phyloP scores from a whole-genome alignment of 805 yeast genomes.

The Ogataea sp. region DNA sequence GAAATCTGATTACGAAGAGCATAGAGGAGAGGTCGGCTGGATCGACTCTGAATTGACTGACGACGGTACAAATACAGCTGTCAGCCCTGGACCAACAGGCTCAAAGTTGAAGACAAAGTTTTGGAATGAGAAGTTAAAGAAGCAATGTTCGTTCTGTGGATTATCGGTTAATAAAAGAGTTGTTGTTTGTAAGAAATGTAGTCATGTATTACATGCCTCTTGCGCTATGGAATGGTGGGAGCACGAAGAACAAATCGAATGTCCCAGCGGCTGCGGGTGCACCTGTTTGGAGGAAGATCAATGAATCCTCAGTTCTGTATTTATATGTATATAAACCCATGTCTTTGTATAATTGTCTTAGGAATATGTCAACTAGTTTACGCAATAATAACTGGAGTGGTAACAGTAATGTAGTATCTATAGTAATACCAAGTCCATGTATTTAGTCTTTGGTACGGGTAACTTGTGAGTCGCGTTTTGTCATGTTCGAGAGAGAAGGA shows the following conservation, averaged over 20 bases:
- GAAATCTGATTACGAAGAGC: slow-evolving; percentile 9
- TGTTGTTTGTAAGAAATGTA: slow-evolving; percentile 65
- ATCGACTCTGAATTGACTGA: slow-evolving; percentile 11
- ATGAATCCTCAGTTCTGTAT: too few relatives aligned
- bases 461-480: too few relatives aligned
- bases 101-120: not conserved
- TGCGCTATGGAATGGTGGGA: slow-evolving; percentile 85
- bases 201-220: slow-evolving; percentile 67
- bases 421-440: too few relatives aligned
- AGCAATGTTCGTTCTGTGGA: slow-evolving; percentile 61
- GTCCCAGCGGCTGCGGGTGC: slow-evolving; percentile 88
- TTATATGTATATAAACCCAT: too few relatives aligned
- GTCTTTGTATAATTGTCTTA: too few relatives aligned
- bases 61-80: too few relatives aligned
- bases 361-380: too few relatives aligned
- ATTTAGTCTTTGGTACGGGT: too few relatives aligned
- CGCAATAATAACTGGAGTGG: too few relatives aligned
- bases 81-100: not conserved
- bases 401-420: too few relatives aligned
- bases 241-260: slow-evolving; percentile 35
- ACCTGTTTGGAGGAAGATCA: slow-evolving; percentile 34
- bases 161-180: slow-evolving; percentile 50
- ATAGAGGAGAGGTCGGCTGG: slow-evolving; percentile 23
- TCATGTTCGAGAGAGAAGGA: too few relatives aligned
- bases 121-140: slow-evolving; percentile 12